Evolutionary conservation across 2,329 filamentous ascomycete genomes (phyloP), one percentile per base, ranked within the genome.

Genomic region (Hysterium pulicare): DNA sequence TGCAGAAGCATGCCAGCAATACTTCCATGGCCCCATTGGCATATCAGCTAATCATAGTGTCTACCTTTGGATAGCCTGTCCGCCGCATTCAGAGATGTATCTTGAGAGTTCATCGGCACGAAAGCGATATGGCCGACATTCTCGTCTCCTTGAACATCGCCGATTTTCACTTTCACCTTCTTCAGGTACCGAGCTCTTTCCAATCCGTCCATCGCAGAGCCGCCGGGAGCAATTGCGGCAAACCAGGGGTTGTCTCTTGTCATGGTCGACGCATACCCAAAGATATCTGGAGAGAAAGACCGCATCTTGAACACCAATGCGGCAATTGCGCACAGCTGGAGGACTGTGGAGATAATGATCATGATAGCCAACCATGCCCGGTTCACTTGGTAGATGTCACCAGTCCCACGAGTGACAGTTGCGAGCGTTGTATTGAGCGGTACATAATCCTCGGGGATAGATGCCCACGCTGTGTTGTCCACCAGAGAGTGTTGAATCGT

Each of bases 181-280:
- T 50, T 58, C 9, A 68, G 30, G 2, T 65, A 41, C n/a, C 59
- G 51, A 5, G 65, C 55, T 36, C 64, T 30, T 42, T 67, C 62
- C 57, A 63, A 62, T 0, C 53, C 61, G 36, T 64, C 58, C 6
- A 66, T 30, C 42, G 51, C 59, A 4, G 36, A 60, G 3, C 63
- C 63, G 3, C 61, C 61, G 2, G 45, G 6, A 0, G 59, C 57
- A 2, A 67, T 42, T 2, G 42, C 55, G 2, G 42, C 55, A 17
- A 67, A 17, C 28, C 50, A 60, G 1, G 53, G 59, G 30, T 66
- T 66, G 19, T 67, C 59, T 22, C 67, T 67, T 0, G 64, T 67
- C 59, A 67, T 62, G 40, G 61, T 66, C 1, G 63, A 37, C 0
- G 67, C 64, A 22, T 56, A 66, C 1, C 64, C 61, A 21, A 67